phyloP scores from a whole-genome alignment of 1,284 basidiomycete genomes.

The Cystobasidiaceae sp. region DNA sequence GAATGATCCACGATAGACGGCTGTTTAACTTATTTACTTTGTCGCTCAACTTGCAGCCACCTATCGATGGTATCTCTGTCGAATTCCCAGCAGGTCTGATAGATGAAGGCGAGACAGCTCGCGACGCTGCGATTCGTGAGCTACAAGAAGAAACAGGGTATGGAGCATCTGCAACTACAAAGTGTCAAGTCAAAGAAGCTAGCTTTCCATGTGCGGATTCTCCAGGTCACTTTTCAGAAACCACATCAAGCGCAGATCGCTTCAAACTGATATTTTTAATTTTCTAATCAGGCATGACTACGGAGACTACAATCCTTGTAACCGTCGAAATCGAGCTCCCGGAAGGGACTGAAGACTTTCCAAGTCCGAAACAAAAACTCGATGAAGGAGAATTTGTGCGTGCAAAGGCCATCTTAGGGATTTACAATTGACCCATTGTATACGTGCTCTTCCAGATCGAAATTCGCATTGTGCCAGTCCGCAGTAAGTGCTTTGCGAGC shows the following conservation, averaged over 20 bases:
- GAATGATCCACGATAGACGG: background rate
- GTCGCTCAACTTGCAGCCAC: slow-evolving; percentile 21
- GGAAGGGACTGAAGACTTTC: slow-evolving; percentile 47
- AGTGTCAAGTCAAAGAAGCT: background rate
- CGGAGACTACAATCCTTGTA: slow-evolving; percentile 70
- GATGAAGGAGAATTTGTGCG: slow-evolving; percentile 61
- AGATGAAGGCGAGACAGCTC: slow-evolving; percentile 70
- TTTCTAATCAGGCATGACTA: slow-evolving; percentile 51
- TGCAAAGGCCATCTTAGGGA: too few species aligned
- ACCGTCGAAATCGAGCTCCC: slow-evolving; percentile 62
- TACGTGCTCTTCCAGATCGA: slow-evolving; percentile 56
- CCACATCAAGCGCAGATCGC: too few species aligned
- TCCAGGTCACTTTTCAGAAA: too few species aligned
- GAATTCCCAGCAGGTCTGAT: slow-evolving; percentile 84
- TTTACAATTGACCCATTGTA: too few species aligned
- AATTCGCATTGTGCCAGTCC: slow-evolving; percentile 63
- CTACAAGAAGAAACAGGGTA: slow-evolving; percentile 88
- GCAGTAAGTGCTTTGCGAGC: slow-evolving; percentile 53
- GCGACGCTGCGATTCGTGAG: slow-evolving; percentile 73
- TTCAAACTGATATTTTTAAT: too few species aligned
- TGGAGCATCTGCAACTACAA: slow-evolving; percentile 41
- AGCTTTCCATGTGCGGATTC: slow-evolving; percentile 20
- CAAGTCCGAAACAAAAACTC: slow-evolving; percentile 62
- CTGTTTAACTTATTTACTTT: background rate
- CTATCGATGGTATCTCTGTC: slow-evolving; percentile 45